Evolutionary conservation across 345 rosid species (phyloP), one percentile per base, ranked within the genome.

Genomic region (Orychophragmus violaceus): DNA sequence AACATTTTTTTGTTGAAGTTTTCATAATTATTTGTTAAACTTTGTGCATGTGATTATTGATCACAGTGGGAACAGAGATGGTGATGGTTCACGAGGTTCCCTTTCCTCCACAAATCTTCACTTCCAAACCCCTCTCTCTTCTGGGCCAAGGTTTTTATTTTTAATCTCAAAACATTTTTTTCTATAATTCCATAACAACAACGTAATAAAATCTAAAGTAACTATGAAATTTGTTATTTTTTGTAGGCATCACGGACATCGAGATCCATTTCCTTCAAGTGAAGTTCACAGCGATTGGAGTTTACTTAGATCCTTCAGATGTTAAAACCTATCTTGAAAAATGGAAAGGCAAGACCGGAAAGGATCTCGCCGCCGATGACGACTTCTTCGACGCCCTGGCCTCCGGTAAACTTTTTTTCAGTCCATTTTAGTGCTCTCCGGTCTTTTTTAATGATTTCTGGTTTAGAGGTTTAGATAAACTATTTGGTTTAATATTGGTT

Each of bases 261-360:
- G 98, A 90, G 77, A 90, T 92, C 44, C 98, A 90, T 61, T 92
- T 90, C 68, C 86, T 92, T 14, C 98, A 92, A 58, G 89, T 92
- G 58, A 90, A 92, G 85, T 87, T 87, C 79, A 92, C 98, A 0
- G 97, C 95, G 1, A 87, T 92, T 16, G 98, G 97, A 37, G 97
- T 90, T 66, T 92, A 87, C 81, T 37, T 84, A 55, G 98, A 92
- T 8, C 86, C 88, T 45, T 83, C 88, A 39, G 88, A 83, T 56
- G 65, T 87, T 36, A 77, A 80, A 17, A 39, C 28, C 0, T 85
- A 84, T 72, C 80, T 92, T 35, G 84, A 64, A 36, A 70, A 77
- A 32, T 92, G 98, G 97, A 86, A 87, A 80, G 96, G 97, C 14
- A 84, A 83, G 69, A 52, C 86, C 9, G 91, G 77, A n/a, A 76